These are phyloP conservation scores for Tolypocladium nubicola DNA, from an alignment of 2,329 filamentous ascomycete genomes.

Conservation along the genomic window DNA sequence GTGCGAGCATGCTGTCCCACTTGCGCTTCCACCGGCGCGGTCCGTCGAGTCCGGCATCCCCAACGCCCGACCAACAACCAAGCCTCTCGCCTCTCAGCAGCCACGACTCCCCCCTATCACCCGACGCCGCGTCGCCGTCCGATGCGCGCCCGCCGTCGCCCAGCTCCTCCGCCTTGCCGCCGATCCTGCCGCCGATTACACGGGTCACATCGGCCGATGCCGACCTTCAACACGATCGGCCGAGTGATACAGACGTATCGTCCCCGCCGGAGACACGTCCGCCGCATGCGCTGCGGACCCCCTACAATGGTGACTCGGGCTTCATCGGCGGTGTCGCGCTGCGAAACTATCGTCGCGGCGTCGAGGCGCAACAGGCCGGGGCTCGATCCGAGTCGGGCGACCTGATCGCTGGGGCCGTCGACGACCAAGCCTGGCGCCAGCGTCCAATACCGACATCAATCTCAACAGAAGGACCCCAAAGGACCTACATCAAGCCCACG, in stretches of 20 bases:
- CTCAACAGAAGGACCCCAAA: constrained; percentile 21
- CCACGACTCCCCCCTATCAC: constrained; percentile 29
- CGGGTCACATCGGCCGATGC: constrained; percentile 34
- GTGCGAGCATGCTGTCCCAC: constrained; percentile 35
- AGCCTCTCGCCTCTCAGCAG: constrained; percentile 24
- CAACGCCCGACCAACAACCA: constrained; percentile 34
- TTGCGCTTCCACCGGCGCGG: constrained; percentile 49
- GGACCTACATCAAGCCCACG: constrained; percentile 18
- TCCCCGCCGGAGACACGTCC: constrained; percentile 11
- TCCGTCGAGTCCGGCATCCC: constrained; percentile 44
- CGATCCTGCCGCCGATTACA: constrained; percentile 39
- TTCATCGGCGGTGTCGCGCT: constrained; percentile 47
- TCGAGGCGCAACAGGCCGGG: constrained; percentile 9
- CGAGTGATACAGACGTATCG: constrained; percentile 6
- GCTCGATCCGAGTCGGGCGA: neutral
- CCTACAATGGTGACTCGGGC: constrained; percentile 27
- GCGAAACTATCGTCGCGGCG: constrained; percentile 35
- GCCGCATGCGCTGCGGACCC: constrained; percentile 18
- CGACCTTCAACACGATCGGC: constrained; percentile 13
- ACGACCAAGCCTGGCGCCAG: constrained; percentile 3
- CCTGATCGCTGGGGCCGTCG: neutral
- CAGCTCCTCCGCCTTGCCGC: constrained; percentile 28
- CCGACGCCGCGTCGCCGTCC: constrained; percentile 24
- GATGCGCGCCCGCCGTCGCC: constrained; percentile 25
- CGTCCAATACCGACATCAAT: constrained; percentile 9